Conservation (phyloP, 2,329 filamentous ascomycete genomes). For the Xylariaceae sp. region DNA sequence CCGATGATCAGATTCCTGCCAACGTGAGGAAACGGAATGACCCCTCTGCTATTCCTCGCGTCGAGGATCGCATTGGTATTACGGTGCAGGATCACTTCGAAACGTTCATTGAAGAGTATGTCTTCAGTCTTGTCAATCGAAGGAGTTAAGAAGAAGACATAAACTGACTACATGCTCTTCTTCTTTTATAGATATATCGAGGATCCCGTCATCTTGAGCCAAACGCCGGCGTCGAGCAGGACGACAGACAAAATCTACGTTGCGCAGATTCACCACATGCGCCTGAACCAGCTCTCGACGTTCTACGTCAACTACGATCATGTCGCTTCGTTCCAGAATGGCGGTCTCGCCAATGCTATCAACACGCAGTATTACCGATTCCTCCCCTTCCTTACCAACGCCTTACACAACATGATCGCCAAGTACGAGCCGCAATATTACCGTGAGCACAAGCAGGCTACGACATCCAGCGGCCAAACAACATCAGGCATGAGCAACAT, state of each 20-base stretch:
- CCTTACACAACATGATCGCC: conserved; percentile 85
- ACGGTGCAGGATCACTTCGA: conserved; percentile 73
- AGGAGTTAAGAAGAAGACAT: too few species aligned
- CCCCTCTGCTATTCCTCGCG: conserved; percentile 55
- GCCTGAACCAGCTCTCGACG: conserved; percentile 69
- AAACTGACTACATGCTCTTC: too few species aligned
- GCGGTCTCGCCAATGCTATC: conserved; percentile 77
- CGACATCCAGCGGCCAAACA: conserved; percentile 65
- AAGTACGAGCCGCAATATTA: conserved; percentile 95
- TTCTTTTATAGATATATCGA: conserved; percentile 54
- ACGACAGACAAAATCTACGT: conserved; percentile 81
- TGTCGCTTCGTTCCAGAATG: conserved; percentile 69
- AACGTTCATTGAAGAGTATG: conserved; percentile 71
- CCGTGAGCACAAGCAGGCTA: conserved; percentile 81
- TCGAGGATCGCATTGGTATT: conserved; percentile 71
- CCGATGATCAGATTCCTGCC: conserved; percentile 57
- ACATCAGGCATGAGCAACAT: conserved; percentile 61
- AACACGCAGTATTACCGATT: conserved; percentile 93
- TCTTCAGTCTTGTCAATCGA: background rate
- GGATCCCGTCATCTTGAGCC: conserved; percentile 58
- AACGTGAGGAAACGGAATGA: conserved; percentile 43
- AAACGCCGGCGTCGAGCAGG: conserved; percentile 59
- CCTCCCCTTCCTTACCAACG: conserved; percentile 81
- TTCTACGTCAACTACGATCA: conserved; percentile 87
- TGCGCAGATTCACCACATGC: conserved; percentile 74